Base-by-base conservation (phyloP, 2,329 filamentous ascomycete genomes). In the Ophiostoma perfectum region DNA sequence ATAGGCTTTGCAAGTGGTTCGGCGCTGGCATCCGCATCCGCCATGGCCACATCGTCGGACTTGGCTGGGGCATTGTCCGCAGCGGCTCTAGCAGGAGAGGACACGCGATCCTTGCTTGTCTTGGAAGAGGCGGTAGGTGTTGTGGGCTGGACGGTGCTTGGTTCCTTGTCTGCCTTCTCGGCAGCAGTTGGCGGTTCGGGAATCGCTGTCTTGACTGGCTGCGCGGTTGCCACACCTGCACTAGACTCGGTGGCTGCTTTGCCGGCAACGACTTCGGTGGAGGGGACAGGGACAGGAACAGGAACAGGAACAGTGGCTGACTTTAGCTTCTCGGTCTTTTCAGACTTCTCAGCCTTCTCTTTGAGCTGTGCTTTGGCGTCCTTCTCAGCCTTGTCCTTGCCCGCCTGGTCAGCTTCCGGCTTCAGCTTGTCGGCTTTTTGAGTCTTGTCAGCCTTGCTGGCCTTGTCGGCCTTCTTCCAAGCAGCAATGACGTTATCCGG, bases 401-500 rank as follows among this genome's bases (percentile, higher is more conserved):
- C 39, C 11, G 47, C 42, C 39, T 11, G 49, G 27, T 42, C 45
- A 8, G 18, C 14, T 36, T 64, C 69, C 18, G 66, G 39, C 16
- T 72, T 70, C 9, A 65, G 66, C 16, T 69, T 67, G 39, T 71
- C 74, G 16, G 7, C 16, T 8, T 45, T 38, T 52, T 42, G 18
- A 11, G 38, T 1, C 60, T 63, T 63, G 14, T 41, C 60, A 9
- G 27, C 52, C 52, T 60, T 39, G 55, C 36, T 27, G 1, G 38
- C 39, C 60, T 63, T 18, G 60, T 62, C 70, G 11, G 67, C 67
- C 16, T 69, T 68, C 45, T 71, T 74, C 74, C 49, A 70, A 66
- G 73, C 72, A 64, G 73, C 69, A 60, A 70, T 72, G 14, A 76
- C 70, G n/a, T 70, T 71, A 4, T 79, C 76, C 0, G 81, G 80